phyloP scores from a whole-genome alignment of 106 monocot genomes.

The Ottelia alismoides region DNA sequence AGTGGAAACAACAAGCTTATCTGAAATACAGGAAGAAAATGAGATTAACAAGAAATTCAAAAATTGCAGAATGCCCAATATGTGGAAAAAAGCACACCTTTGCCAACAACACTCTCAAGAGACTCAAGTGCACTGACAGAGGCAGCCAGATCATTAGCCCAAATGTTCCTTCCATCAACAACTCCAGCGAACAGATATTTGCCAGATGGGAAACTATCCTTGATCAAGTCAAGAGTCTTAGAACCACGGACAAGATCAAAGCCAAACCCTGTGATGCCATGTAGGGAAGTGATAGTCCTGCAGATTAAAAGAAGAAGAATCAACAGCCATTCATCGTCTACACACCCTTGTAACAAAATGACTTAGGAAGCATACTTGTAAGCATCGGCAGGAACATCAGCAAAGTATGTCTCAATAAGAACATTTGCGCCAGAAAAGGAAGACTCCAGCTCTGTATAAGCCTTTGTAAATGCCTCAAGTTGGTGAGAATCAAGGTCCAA shows the following conservation, averaged over 20 bases:
- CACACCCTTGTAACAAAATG: too few relatives aligned
- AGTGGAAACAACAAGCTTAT: slow-evolving; percentile 74
- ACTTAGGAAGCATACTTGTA: slow-evolving; percentile 85
- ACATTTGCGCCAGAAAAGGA: slow-evolving; percentile 62
- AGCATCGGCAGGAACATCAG: slow-evolving; percentile 66
- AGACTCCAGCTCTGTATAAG: slow-evolving; percentile 61
- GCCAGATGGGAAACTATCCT: slow-evolving; percentile 44
- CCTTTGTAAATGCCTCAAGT: slow-evolving; percentile 57
- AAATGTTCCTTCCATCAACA: slow-evolving; percentile 66
- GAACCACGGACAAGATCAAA: slow-evolving; percentile 65
- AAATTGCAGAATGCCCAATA: too few relatives aligned
- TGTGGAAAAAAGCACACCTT: too few relatives aligned
- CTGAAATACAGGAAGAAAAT: too few relatives aligned
- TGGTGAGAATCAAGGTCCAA: slow-evolving; percentile 57
- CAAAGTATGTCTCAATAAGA: slow-evolving; percentile 82
- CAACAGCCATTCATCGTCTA: too few relatives aligned
- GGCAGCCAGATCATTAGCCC: slow-evolving; percentile 60
- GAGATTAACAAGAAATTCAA: too few relatives aligned
- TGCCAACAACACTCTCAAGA: slow-evolving; percentile 54
- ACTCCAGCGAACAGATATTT: slow-evolving; percentile 57
- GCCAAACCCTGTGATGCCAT: slow-evolving; percentile 38
- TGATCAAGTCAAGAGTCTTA: slow-evolving; percentile 52
- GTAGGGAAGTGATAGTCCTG: slow-evolving; percentile 47
- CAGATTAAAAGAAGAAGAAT: too few relatives aligned
- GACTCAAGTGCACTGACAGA: slow-evolving; percentile 32